A percentile compares a stretch with the other conserved stretches of the same genome.
phyloP scores from a whole-genome alignment of 345 rosid genomes.

The Excoecaria cochinchinensis region DNA sequence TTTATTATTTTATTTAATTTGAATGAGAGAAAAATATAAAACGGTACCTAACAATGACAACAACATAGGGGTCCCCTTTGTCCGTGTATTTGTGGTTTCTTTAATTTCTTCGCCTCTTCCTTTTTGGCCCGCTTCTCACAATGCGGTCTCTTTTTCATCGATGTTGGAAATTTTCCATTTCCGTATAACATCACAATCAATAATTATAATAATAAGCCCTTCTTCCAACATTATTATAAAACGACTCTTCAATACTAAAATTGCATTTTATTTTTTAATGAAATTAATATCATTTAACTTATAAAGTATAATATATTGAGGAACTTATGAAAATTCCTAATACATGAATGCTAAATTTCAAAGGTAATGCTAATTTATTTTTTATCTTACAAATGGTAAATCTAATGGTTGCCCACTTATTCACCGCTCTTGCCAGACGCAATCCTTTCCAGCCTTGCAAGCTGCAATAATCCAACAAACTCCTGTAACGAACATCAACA shows the following conservation, averaged over 20 bases:
- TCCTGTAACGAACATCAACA: neutral
- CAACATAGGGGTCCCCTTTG: neutral
- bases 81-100: neutral
- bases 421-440: too few relatives aligned
- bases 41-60: neutral
- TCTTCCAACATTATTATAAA: neutral
- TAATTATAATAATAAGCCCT: too few relatives aligned
- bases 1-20: too few relatives aligned
- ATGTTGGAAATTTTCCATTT: neutral
- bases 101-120: neutral
- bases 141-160: neutral
- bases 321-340: too few relatives aligned
- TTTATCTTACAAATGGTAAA: too few relatives aligned
- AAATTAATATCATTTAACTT: neutral
- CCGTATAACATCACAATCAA: neutral
- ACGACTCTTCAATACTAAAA: too few relatives aligned
- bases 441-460: constrained; percentile 13
- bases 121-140: constrained; percentile 6
- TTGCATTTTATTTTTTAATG: neutral
- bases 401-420: too few relatives aligned
- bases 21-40: too few relatives aligned
- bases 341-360: too few relatives aligned
- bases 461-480: constrained; percentile 8
- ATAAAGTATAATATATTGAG: too few relatives aligned
- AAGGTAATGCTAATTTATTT: too few relatives aligned